Percentiles rank a stretch among this genome's conserved stretches.
Conservation (phyloP, 495 filamentous ascomycete species). For the Neurospora sp. region DNA sequence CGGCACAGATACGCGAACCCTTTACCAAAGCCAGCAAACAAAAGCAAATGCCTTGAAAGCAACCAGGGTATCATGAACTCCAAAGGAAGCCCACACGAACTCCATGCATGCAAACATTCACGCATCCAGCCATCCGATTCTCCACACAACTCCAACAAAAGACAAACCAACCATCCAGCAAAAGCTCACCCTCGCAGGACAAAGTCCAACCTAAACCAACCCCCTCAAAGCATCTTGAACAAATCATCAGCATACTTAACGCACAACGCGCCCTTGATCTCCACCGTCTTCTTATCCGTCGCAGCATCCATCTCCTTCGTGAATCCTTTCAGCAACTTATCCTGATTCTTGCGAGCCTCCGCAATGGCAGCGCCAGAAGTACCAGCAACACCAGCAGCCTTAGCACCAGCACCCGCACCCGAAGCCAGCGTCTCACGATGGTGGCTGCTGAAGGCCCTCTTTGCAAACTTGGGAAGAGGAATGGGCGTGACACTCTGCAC, state of each 20-base stretch:
- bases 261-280: slow-evolving; percentile 7
- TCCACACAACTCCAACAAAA: not conserved
- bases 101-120: not conserved
- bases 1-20: no score
- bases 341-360: slow-evolving; percentile 10
- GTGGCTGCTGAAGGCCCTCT: not conserved
- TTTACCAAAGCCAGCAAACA: not conserved
- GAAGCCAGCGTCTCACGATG: not conserved
- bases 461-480: not conserved
- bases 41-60: not conserved
- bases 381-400: not conserved
- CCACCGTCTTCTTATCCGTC: slow-evolving; percentile 4
- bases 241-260: slow-evolving; percentile 18
- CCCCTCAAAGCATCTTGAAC: slow-evolving; percentile 8
- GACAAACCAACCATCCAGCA: not conserved
- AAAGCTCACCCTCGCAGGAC: not conserved
- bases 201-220: not conserved
- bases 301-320: slow-evolving; percentile 12
- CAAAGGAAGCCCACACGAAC: not conserved
- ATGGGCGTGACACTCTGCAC: not conserved
- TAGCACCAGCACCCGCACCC: not conserved
- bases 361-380: not conserved
- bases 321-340: slow-evolving; percentile 8
- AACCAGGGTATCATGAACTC: not conserved
- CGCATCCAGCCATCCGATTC: not conserved